phyloP scores from a whole-genome alignment of 1,284 basidiomycete genomes.

The Cystobasidiaceae sp. region DNA sequence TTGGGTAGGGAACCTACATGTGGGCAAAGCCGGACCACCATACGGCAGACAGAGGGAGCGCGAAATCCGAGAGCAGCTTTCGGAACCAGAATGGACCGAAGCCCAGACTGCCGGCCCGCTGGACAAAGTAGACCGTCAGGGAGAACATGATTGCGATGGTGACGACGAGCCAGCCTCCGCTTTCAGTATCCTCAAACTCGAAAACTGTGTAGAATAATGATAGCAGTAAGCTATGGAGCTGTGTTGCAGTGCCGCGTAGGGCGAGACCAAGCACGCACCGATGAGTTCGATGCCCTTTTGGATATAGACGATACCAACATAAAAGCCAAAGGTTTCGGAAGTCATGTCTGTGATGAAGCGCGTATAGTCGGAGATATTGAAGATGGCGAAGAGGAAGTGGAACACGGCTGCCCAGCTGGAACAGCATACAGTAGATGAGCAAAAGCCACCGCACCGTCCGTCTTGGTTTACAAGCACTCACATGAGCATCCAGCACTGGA shows the following conservation, averaged over 20 bases:
- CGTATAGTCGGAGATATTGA: constrained; percentile 57
- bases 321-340: constrained; percentile 86
- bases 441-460: no score
- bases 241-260: no score
- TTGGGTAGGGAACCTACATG: constrained; percentile 43
- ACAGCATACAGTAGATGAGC: no score
- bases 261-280: not conserved
- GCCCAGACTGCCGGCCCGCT: constrained; percentile 35
- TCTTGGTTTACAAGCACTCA: constrained; percentile 46
- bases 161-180: constrained; percentile 49
- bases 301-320: constrained; percentile 44
- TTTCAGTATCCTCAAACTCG: constrained; percentile 41
- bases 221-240: not conserved
- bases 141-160: constrained; percentile 50
- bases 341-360: constrained; percentile 79
- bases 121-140: constrained; percentile 47
- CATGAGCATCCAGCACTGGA: constrained; percentile 48
- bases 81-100: constrained; percentile 47
- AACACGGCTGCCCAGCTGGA: constrained; percentile 87
- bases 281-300: constrained; percentile 51
- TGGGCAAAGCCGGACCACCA: constrained; percentile 51
- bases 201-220: constrained; percentile 33
- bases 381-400: constrained; percentile 77
- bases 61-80: constrained; percentile 46
- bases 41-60: constrained; percentile 47